Percentiles rank a stretch among this genome's conserved stretches.
Conservation (phyloP, 495 filamentous ascomycete genomes). For the Aspergillus mulundensis region DNA sequence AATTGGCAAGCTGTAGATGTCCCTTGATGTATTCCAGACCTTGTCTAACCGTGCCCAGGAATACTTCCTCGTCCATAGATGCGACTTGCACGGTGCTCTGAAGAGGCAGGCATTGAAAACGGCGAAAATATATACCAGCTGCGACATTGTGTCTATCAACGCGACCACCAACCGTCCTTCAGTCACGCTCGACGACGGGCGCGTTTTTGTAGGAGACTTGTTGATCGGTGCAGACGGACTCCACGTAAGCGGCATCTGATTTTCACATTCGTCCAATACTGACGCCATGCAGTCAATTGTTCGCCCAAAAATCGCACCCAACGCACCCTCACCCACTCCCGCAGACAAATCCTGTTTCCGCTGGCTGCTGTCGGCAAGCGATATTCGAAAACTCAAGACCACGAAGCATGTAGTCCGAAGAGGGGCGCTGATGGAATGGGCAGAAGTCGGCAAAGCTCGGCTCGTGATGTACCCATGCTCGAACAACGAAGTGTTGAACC, state of each 20-base stretch:
- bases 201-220: slow-evolving; percentile 48
- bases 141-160: slow-evolving; percentile 48
- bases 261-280: background rate
- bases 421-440: slow-evolving; percentile 29
- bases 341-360: slow-evolving; percentile 27
- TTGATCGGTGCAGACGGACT: slow-evolving; percentile 60
- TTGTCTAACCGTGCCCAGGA: slow-evolving; percentile 10
- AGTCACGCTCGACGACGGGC: slow-evolving; percentile 46
- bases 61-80: slow-evolving; percentile 48
- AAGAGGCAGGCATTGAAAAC: slow-evolving; percentile 33
- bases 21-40: background rate
- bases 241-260: slow-evolving; percentile 16
- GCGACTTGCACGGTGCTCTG: slow-evolving; percentile 49
- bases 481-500: slow-evolving; percentile 23
- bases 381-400: slow-evolving; percentile 12
- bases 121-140: slow-evolving; percentile 48
- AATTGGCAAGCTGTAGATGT: background rate
- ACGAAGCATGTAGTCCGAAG: slow-evolving; percentile 16
- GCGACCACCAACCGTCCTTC: slow-evolving; percentile 28
- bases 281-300: slow-evolving; percentile 19
- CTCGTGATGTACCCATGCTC: slow-evolving; percentile 31
- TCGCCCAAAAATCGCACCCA: slow-evolving; percentile 19
- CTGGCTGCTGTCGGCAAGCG: slow-evolving; percentile 22
- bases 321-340: slow-evolving; percentile 15
- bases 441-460: slow-evolving; percentile 15